These are phyloP conservation scores for Dunaliella primolecta DNA, from an alignment of 139 green algal species.

Conservation along the genomic window DNA sequence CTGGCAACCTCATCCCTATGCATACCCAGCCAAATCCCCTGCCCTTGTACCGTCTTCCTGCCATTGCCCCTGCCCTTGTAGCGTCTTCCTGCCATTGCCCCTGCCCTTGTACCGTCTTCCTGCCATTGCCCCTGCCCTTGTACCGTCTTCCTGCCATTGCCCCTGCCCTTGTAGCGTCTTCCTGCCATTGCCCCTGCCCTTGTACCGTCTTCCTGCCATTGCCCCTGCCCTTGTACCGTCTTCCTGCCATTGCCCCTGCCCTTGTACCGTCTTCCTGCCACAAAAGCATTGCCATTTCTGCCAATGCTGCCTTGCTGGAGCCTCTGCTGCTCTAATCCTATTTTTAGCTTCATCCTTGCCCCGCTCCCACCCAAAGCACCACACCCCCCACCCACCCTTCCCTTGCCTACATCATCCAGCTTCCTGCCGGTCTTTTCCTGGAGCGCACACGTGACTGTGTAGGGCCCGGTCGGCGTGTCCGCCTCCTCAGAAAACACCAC, in stretches of 20 bases:
- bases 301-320: no score
- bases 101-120: neutral
- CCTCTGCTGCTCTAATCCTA: neutral
- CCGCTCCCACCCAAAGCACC: neutral
- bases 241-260: no score
- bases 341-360: slow-evolving; percentile 6
- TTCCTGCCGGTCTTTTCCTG: neutral
- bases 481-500: slow-evolving; percentile 35
- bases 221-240: no score
- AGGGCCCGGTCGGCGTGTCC: slow-evolving; percentile 38
- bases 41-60: neutral
- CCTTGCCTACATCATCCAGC: neutral
- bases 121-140: neutral
- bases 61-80: no score
- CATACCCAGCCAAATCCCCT: neutral
- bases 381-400: slow-evolving; percentile 1
- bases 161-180: no score
- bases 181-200: no score
- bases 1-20: no score
- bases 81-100: neutral
- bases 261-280: no score
- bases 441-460: slow-evolving; percentile 17
- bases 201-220: no score
- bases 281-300: no score
- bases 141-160: no score